A percentile compares a stretch with the other conserved stretches of the same genome.
These are phyloP conservation scores for Tetrapisispora arboricola DNA, from an alignment of 805 yeast species.

Conservation along the genomic window DNA sequence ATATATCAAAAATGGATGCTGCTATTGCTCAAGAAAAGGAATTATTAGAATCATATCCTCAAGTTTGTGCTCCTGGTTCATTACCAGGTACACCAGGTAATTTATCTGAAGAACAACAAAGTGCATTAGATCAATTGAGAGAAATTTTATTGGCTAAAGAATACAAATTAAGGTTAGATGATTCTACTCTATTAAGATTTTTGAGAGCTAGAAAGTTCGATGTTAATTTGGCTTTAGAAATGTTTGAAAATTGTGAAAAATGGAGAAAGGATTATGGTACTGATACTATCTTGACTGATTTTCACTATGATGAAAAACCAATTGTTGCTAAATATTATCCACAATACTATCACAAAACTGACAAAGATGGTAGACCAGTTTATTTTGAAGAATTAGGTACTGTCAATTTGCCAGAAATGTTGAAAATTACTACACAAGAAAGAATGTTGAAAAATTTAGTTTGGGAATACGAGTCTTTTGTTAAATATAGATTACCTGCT, in stretches of 20 bases:
- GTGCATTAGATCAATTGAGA: constrained; percentile 48
- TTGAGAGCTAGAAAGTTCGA: constrained; percentile 94
- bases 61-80: constrained; percentile 48
- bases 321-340: constrained; percentile 85
- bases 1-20: not conserved
- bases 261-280: constrained; percentile 88
- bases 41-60: constrained; percentile 54
- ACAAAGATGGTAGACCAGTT: constrained; percentile 93
- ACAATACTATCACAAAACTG: constrained; percentile 95
- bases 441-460: constrained; percentile 92
- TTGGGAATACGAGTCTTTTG: constrained; percentile 95
- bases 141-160: constrained; percentile 51
- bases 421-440: constrained; percentile 87
- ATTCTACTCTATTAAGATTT: constrained; percentile 74
- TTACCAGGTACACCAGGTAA: constrained; percentile 77
- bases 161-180: constrained; percentile 72
- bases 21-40: constrained; percentile 15
- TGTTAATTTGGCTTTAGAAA: constrained; percentile 60
- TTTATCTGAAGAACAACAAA: constrained; percentile 58
- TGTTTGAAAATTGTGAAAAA: constrained; percentile 79
- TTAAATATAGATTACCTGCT: constrained; percentile 78
- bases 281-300: constrained; percentile 76
- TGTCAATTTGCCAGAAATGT: constrained; percentile 83
- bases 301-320: constrained; percentile 89
- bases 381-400: constrained; percentile 90